phyloP scores from a whole-genome alignment of 192 early-diverging fungal species.

The Diversispora eburnea region DNA sequence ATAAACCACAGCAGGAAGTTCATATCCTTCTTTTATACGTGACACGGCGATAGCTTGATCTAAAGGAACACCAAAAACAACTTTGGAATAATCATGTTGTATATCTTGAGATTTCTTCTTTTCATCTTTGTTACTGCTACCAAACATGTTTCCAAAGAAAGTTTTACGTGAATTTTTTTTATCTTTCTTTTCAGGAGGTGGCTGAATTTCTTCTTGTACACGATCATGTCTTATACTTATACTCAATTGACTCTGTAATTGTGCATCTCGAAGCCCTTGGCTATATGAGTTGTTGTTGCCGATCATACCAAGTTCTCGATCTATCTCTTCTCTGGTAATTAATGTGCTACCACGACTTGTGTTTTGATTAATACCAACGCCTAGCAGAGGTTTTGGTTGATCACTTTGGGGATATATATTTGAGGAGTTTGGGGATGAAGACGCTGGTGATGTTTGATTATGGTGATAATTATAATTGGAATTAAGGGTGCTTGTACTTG shows the following conservation, averaged over 20 bases:
- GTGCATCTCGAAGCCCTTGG: neutral
- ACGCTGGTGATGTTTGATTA: neutral
- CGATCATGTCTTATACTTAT: neutral
- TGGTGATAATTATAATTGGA: neutral
- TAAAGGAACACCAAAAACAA: conserved; percentile 84
- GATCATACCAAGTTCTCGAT: neutral
- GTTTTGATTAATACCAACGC: neutral
- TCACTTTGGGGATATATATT: no score
- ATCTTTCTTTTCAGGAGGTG: neutral
- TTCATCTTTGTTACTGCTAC: conserved; percentile 21
- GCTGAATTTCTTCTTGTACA: neutral
- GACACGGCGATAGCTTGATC: conserved; percentile 73
- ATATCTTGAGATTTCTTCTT: conserved; percentile 30
- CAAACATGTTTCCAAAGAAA: conserved; percentile 29
- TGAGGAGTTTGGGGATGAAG: no score
- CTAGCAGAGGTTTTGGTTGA: neutral
- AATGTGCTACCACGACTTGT: conserved; percentile 1
- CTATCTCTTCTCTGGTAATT: neutral
- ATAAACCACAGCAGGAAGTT: conserved; percentile 87
- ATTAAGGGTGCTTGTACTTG: neutral
- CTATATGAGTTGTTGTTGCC: neutral
- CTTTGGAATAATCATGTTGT: conserved; percentile 16
- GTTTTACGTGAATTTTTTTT: conserved; percentile 20
- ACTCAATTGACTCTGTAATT: neutral
- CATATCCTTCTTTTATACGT: conserved; percentile 68